Evolutionary conservation across 768 basidiomycete species (phyloP), one percentile per base, ranked within the genome.

Genomic region (Psilocybe subaeruginosa): DNA sequence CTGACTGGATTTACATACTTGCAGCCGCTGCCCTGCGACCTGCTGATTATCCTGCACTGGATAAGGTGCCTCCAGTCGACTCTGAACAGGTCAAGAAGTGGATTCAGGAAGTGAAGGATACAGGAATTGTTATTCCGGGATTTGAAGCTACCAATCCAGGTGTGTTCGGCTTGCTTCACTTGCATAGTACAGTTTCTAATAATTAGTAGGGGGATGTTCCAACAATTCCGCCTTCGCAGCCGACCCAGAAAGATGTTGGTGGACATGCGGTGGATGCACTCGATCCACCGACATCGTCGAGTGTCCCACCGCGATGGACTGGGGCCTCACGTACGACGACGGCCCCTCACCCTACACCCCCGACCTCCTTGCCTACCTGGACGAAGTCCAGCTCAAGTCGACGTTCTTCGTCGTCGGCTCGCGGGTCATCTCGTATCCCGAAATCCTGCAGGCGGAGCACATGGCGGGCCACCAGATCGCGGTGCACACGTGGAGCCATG

Each of bases 321-420:
- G 92, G 92, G 92, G 92, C 69, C 82, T 92, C 62, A 85, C 61
- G 61, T 68, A 43, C 39, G 62, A 95, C 68, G 95, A 97, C 68
- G 95, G 96, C 23, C 97, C 96, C 43, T 86, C 85, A 47, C 83
- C 82, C 9, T 92, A 91, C 74, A 97, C 57, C 63, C 56, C 70
- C 81, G 92, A 75, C 69, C 64, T 98, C 3, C 82, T 97, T 55
- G 79, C 89, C 60, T 96, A 86, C 73, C 79, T 97, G 37, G 72
- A 80, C 50, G 72, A 84, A 59, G 80, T 89, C 68, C 74, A 87
- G 27, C 66, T 96, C 60, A 77, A 73, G 7, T 85, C 94, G 8
- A 97, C 97, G 0, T 98, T 98, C 82, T 99, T 97, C 78, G 87
- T 93, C 51, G 86, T 93, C 4, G 92, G 92, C 46, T 91, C 90